Conservation (phyloP, 1,139 yeast species). For the Yamadazyma conglobata region DNA sequence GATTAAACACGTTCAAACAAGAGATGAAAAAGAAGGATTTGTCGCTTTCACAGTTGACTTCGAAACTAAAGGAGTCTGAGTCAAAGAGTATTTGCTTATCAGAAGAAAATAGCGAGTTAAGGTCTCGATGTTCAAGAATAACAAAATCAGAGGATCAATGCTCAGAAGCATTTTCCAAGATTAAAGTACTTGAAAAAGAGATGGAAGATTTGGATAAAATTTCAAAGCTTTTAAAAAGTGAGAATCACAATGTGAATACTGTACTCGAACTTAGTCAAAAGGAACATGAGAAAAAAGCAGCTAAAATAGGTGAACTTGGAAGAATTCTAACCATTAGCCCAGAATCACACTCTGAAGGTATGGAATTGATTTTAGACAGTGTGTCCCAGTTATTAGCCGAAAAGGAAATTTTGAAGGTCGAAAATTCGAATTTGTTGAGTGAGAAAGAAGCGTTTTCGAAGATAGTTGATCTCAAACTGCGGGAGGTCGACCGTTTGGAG, state of each 20-base stretch:
- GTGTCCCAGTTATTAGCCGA: not conserved
- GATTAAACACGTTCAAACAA: no score
- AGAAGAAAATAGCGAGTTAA: no score
- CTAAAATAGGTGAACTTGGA: not conserved
- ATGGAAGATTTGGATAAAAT: no score
- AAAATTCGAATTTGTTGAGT: constrained; percentile 1
- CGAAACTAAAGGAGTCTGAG: no score
- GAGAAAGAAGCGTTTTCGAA: constrained; percentile 3
- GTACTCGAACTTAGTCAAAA: not conserved
- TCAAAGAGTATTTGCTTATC: no score
- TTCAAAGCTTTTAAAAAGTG: no score
- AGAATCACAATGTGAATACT: not conserved
- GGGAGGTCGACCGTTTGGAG: constrained; percentile 1
- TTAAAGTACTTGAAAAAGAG: not conserved
- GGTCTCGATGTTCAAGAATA: no score
- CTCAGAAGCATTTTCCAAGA: no score
- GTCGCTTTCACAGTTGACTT: no score
- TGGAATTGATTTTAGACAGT: not conserved
- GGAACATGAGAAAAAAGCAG: no score
- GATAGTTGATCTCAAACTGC: not conserved
- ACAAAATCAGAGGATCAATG: no score
- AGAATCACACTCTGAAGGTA: not conserved
- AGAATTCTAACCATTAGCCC: not conserved
- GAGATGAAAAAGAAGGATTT: no score
- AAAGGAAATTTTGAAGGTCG: constrained; percentile 1